Evolutionary conservation across 2,329 filamentous ascomycete species (phyloP).

Genomic region (Paraphaeosphaeria minitans): DNA sequence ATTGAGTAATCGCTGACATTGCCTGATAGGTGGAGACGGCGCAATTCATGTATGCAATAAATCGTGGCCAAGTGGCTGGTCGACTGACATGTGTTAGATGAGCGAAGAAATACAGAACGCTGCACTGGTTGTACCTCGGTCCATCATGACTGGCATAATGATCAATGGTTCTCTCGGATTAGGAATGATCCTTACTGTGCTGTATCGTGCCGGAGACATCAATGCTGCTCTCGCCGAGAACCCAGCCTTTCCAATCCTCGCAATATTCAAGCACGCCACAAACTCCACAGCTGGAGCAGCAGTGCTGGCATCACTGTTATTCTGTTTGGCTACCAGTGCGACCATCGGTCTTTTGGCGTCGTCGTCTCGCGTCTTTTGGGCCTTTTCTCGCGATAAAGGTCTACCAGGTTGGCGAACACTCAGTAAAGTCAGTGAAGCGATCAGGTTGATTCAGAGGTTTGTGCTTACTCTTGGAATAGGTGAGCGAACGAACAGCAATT

Average conservation of each 20-base stretch:
- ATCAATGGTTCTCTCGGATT: slow-evolving; percentile 45
- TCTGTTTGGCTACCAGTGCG: slow-evolving; percentile 40
- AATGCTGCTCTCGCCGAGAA: slow-evolving; percentile 32
- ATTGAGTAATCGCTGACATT: not conserved
- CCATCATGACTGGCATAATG: slow-evolving; percentile 40
- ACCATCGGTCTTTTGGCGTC: slow-evolving; percentile 45
- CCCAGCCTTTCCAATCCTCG: slow-evolving; percentile 55
- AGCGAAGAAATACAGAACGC: slow-evolving; percentile 33
- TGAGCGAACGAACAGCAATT: slow-evolving; percentile 27
- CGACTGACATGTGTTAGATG: slow-evolving; percentile 27
- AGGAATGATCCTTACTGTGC: slow-evolving; percentile 38
- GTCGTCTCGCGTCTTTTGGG: slow-evolving; percentile 46
- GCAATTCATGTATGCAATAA: slow-evolving; percentile 40
- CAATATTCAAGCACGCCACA: slow-evolving; percentile 49
- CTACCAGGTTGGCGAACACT: slow-evolving; percentile 44
- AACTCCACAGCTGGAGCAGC: slow-evolving; percentile 47
- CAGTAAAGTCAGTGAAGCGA: slow-evolving; percentile 19
- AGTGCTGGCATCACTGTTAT: slow-evolving; percentile 47
- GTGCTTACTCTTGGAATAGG: slow-evolving; percentile 27
- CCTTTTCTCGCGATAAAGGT: slow-evolving; percentile 49
- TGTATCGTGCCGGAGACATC: slow-evolving; percentile 44
- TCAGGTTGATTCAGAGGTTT: not conserved
- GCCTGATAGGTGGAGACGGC: slow-evolving; percentile 33
- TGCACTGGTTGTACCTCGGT: slow-evolving; percentile 29
- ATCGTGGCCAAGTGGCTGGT: not conserved